A percentile compares a stretch with the other conserved stretches of the same genome.
phyloP scores from a whole-genome alignment of 768 basidiomycete species.

The Lactifluus echinatus region DNA sequence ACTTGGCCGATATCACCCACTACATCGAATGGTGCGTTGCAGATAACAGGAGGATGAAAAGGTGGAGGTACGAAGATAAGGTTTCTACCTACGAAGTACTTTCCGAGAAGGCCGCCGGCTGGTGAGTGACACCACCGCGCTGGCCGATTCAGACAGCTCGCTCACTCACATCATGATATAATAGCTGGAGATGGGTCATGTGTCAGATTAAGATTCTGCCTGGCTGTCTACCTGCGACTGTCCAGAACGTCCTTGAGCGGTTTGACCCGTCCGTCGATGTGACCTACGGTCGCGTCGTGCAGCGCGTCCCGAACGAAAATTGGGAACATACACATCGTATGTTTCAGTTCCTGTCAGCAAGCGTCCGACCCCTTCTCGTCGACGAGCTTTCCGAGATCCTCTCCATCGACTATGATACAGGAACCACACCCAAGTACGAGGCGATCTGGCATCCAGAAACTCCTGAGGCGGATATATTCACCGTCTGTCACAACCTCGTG shows the following conservation, averaged over 20 bases:
- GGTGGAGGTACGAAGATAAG: conserved; percentile 10
- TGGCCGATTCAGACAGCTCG: neutral
- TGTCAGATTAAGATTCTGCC: conserved; percentile 22
- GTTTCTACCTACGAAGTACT: conserved; percentile 9
- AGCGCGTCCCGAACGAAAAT: conserved; percentile 18
- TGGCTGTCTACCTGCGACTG: conserved; percentile 9
- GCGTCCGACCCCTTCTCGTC: conserved; percentile 16
- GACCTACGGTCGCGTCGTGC: conserved; percentile 23
- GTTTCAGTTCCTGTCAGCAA: conserved; percentile 21
- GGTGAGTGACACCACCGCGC: conserved; percentile 3
- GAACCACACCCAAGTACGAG: conserved; percentile 12
- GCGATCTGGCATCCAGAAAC: conserved; percentile 17
- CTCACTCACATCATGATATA: neutral
- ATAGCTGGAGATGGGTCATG: conserved; percentile 24
- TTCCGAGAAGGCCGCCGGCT: conserved; percentile 5
- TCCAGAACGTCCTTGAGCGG: conserved; percentile 17
- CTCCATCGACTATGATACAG: conserved; percentile 19
- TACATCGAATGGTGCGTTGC: conserved; percentile 15
- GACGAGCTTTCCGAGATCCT: conserved; percentile 23
- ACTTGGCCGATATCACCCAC: neutral
- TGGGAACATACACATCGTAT: conserved; percentile 14
- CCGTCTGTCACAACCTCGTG: conserved; percentile 9
- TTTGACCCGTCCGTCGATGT: conserved; percentile 17
- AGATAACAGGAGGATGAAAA: conserved; percentile 20
- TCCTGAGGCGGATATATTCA: conserved; percentile 9